Base-by-base conservation (phyloP, 106 monocot genomes). In the Dendrobium catenatum region DNA sequence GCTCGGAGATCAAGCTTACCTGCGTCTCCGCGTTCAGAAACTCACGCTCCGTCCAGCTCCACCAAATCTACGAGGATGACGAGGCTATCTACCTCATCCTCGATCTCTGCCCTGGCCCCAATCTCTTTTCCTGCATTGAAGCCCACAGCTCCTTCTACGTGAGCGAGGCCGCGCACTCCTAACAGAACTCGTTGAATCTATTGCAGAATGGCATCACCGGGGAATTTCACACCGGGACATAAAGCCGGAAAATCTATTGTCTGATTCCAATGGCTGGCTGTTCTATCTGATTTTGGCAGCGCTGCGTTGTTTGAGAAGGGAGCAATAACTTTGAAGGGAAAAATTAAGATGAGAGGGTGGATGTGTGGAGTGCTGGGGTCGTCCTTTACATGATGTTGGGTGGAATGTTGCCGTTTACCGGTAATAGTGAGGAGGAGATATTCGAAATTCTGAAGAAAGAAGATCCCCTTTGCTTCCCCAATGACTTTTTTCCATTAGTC, bases 221-320 rank as follows among this genome's bases (percentile, higher is more conserved):
- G 95, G 95, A 11, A 86, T 95, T 59, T 87, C 87, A 5, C 95
- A 95, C 84, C 85, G 95, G 58, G 95, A 95, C 81, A 49, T 95
- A n/a, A 95, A 92, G 81, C 95, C 92, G 5, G 92, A 92, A 64
- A 95, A 95, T 76, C 58, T 95, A 27, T 85, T 95, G 19, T 86
- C 89, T 72, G 87, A 87, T 73, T 54, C 20, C 22, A 11, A 42
- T 27, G 81, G 86, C 26, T 41, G 79, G 24, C 68, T 88, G 54
- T 78, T 56, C 87, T 95, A 42, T 84, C 90, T 16, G 95, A 95
- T 80, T 95, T 95, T 80, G 95, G 95, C 16, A 90, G 92, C 20
- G 95, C 95, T 18, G 92, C 20, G 55, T 9, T 17, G 15, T 55
- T 55, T 6, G 55, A 55, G 17, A 55, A 55, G 6, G 55, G 55